Evolutionary conservation across 768 basidiomycete genomes (phyloP).

Genomic region (Termitomyces heimii): DNA sequence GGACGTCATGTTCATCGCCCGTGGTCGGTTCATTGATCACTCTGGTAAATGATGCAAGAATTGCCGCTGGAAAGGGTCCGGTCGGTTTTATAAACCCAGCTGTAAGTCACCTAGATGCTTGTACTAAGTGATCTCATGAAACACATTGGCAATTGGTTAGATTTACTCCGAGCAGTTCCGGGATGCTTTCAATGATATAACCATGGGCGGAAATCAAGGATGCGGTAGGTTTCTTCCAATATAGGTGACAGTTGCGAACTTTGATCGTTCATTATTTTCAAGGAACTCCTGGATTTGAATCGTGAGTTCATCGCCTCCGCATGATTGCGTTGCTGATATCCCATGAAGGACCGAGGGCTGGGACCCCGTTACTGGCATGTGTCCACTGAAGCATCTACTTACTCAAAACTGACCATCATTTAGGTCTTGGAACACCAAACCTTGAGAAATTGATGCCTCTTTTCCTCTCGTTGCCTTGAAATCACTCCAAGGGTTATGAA

Average conservation of each 20-base stretch:
- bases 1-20: conserved; percentile 46
- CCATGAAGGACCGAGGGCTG: conserved; percentile 28
- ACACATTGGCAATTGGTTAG: conserved; percentile 12
- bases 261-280: not conserved
- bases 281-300: conserved; percentile 29
- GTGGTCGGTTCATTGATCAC: conserved; percentile 42
- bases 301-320: conserved; percentile 17
- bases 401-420: not conserved
- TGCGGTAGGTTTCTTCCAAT: conserved; percentile 21
- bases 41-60: conserved; percentile 46
- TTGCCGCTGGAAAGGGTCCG: conserved; percentile 33
- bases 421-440: conserved; percentile 34
- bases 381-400: no score
- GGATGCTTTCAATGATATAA: conserved; percentile 36
- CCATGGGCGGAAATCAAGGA: conserved; percentile 32
- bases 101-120: conserved; percentile 16
- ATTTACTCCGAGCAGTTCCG: conserved; percentile 30
- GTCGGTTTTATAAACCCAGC: conserved; percentile 46
- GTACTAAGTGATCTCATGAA: not conserved
- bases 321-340: not conserved
- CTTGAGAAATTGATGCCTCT: conserved; percentile 23
- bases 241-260: not conserved
- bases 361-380: conserved; percentile 35
- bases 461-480: conserved; percentile 29
- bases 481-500: not conserved